Evolutionary conservation across 345 rosid genomes (phyloP).

Genomic region (Erysimum cheiranthoides): DNA sequence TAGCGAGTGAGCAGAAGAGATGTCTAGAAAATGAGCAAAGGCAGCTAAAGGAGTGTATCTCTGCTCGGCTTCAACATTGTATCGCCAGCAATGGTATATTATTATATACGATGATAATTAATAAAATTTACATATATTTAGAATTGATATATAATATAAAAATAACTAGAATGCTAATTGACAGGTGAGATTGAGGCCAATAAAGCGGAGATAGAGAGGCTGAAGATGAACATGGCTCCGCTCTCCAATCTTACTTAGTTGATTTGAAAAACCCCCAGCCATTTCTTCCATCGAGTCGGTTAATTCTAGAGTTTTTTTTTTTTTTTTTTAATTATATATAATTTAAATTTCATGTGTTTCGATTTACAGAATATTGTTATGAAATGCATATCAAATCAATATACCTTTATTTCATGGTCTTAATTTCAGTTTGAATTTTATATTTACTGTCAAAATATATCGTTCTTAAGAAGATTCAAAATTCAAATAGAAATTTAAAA

Average conservation of each 20-base stretch:
- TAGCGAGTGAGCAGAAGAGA: conserved; percentile 13
- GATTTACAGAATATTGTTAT: not conserved
- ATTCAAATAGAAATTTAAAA: too few species aligned
- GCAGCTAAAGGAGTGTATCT: not conserved
- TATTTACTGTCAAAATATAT: not conserved
- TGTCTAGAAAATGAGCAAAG: not conserved
- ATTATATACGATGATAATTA: not conserved
- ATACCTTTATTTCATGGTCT: not conserved
- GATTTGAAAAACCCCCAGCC: not conserved
- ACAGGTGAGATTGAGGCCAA: not conserved
- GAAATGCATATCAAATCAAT: not conserved
- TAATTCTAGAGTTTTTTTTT: not conserved
- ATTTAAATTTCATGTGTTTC: conserved; percentile 7
- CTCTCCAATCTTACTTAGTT: not conserved
- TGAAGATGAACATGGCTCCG: conserved; percentile 6
- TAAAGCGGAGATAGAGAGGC: conserved; percentile 16
- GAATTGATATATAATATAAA: not conserved
- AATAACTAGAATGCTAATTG: not conserved
- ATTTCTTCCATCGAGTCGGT: not conserved
- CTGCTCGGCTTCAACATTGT: not conserved
- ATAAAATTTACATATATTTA: not conserved
- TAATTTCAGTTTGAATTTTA: not conserved
- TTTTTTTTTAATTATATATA: too few species aligned
- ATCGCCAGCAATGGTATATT: not conserved
- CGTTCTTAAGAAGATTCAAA: not conserved